Percentiles rank a stretch among this genome's conserved stretches.
Conservation (phyloP, 2,329 filamentous ascomycete genomes). For the Trichoderma citrinoviride region DNA sequence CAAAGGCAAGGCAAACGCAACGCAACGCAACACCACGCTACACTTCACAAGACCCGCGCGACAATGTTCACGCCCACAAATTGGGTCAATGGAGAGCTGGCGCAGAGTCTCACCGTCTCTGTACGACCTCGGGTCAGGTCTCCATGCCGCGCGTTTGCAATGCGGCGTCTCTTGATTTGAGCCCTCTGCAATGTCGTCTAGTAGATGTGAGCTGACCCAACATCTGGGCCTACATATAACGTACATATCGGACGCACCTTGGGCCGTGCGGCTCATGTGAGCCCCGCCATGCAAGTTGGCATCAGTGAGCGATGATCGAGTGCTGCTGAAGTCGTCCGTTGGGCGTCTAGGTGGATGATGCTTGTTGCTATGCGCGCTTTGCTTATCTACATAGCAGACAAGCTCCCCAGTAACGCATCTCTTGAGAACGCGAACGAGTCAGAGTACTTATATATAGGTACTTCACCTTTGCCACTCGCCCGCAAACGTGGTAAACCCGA, state of each 20-base stretch:
- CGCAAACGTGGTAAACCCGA: not conserved
- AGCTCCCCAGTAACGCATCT: not conserved
- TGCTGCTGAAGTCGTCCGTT: not conserved
- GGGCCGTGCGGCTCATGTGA: slow-evolving; percentile 1
- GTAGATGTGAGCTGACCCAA: not conserved
- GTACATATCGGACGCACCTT: not conserved
- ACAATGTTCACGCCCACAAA: not conserved
- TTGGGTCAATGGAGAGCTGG: not conserved
- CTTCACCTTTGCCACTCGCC: no score
- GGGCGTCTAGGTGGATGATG: not conserved
- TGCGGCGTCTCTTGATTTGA: slow-evolving; percentile 10
- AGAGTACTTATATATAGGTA: no score
- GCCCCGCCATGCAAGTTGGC: not conserved
- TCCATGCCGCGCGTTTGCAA: not conserved
- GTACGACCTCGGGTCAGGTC: not conserved
- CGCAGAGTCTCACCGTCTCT: not conserved
- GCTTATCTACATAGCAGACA: not conserved
- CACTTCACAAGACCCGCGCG: not conserved
- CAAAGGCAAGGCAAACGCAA: no score
- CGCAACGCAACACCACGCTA: no score
- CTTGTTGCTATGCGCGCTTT: not conserved
- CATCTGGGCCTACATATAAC: not conserved
- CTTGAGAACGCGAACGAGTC: not conserved
- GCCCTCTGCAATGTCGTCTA: not conserved
- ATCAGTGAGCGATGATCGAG: not conserved